Evolutionary conservation across 129 eudicot species (phyloP).

Genomic region (Tanacetum coccineum): DNA sequence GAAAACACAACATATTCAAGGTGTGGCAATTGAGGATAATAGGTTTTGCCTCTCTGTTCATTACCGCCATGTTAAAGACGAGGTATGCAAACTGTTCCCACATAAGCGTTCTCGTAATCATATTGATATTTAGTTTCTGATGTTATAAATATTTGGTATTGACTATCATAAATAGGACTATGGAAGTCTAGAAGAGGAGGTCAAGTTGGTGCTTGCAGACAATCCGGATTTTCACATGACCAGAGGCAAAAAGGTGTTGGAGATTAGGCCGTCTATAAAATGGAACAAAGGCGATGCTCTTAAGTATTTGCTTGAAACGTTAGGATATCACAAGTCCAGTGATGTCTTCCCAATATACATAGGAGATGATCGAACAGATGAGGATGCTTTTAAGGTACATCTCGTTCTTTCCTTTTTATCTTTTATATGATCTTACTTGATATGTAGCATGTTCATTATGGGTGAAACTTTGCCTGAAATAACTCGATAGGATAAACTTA

Average conservation of each 20-base stretch:
- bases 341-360: slow-evolving; percentile 53
- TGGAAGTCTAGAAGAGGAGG: slow-evolving; percentile 31
- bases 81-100: slow-evolving; percentile 31
- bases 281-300: slow-evolving; percentile 65
- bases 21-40: slow-evolving; percentile 47
- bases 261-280: slow-evolving; percentile 44
- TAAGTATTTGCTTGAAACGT: slow-evolving; percentile 36
- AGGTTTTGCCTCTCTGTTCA: slow-evolving; percentile 57
- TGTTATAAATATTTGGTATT: neutral
- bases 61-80: slow-evolving; percentile 46
- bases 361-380: slow-evolving; percentile 55
- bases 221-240: slow-evolving; percentile 35
- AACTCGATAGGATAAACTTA: too few species aligned
- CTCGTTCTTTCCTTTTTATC: neutral
- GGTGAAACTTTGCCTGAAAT: too few species aligned
- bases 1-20: slow-evolving; percentile 35
- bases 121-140: neutral
- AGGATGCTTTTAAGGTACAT: slow-evolving; percentile 59
- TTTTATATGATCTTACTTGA: neutral
- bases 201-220: slow-evolving; percentile 24
- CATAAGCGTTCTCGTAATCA: neutral
- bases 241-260: slow-evolving; percentile 53
- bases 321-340: slow-evolving; percentile 33
- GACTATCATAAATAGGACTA: slow-evolving; percentile 33
- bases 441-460: neutral